A percentile compares a stretch with the other conserved stretches of the same genome.
These are phyloP conservation scores for Pichia manshurica DNA, from an alignment of 805 yeast species.

Conservation along the genomic window DNA sequence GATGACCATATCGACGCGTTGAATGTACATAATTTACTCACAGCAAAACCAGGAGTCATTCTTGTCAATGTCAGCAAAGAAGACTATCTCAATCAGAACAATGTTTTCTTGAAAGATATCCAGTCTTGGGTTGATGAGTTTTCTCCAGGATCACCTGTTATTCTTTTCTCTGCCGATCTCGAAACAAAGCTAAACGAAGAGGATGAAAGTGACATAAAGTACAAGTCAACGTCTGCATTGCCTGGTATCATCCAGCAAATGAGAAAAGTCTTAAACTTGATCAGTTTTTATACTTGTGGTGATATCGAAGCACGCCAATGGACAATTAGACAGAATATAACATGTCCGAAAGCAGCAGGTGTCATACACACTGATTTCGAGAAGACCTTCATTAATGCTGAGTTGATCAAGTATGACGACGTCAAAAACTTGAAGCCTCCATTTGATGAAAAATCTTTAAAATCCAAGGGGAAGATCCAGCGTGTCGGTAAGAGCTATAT, in stretches of 20 bases:
- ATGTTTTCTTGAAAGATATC: conserved; percentile 76
- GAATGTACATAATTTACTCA: conserved; percentile 78
- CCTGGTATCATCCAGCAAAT: conserved; percentile 81
- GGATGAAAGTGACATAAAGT: background rate
- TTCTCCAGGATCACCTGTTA: conserved; percentile 65
- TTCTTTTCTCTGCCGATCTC: conserved; percentile 31
- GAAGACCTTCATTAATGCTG: conserved; percentile 91
- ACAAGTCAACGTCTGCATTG: conserved; percentile 64
- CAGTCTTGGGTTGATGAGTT: conserved; percentile 84
- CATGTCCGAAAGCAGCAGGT: conserved; percentile 99
- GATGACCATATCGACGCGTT: conserved; percentile 86
- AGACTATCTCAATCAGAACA: conserved; percentile 83
- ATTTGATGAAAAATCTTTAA: conserved; percentile 71
- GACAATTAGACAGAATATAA: conserved; percentile 88
- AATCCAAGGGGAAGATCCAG: conserved; percentile 81
- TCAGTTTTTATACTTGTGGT: conserved; percentile 94
- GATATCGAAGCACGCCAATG: conserved; percentile 96
- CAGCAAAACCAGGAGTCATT: conserved; percentile 94
- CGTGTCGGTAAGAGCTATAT: conserved; percentile 93
- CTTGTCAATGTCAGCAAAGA: conserved; percentile 84
- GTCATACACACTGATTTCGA: conserved; percentile 94
- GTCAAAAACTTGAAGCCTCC: conserved; percentile 55
- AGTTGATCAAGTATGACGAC: conserved; percentile 82
- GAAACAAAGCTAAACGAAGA: conserved; percentile 24
- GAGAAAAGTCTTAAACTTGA: conserved; percentile 81